These are phyloP conservation scores for Rhododendron ovatum DNA, from an alignment of 148 eudicot genomes.

Conservation along the genomic window DNA sequence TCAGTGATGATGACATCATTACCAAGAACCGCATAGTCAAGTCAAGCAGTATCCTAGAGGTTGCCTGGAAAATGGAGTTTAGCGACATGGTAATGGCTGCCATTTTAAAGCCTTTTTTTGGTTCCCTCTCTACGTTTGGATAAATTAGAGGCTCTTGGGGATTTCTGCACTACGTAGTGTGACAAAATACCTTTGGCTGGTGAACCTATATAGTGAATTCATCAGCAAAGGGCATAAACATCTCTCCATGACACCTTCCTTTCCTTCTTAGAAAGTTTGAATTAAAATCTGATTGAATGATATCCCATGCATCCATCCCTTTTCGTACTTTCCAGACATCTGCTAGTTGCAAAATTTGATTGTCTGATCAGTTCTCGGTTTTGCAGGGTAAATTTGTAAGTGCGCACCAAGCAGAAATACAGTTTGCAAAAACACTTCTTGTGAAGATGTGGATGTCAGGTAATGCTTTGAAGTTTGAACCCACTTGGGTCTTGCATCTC, in stretches of 20 bases:
- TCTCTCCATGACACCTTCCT: neutral
- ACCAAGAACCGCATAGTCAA: too few relatives aligned
- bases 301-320: neutral
- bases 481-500: neutral
- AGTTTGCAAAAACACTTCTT: constrained; percentile 46
- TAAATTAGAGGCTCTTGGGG: neutral
- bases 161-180: neutral
- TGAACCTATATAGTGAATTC: neutral
- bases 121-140: neutral
- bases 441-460: constrained; percentile 52
- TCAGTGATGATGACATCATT: too few relatives aligned
- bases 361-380: constrained; percentile 14
- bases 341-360: neutral
- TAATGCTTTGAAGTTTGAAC: constrained; percentile 18
- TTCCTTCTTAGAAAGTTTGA: neutral
- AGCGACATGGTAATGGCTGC: neutral
- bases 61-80: neutral
- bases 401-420: constrained; percentile 64
- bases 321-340: neutral
- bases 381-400: constrained; percentile 67
- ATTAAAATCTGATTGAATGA: neutral
- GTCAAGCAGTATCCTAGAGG: too few relatives aligned
- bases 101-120: neutral
- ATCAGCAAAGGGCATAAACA: neutral
- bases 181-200: neutral